Base-by-base conservation (phyloP, 2,329 filamentous ascomycete genomes). In the Fusarium bulbicola region DNA sequence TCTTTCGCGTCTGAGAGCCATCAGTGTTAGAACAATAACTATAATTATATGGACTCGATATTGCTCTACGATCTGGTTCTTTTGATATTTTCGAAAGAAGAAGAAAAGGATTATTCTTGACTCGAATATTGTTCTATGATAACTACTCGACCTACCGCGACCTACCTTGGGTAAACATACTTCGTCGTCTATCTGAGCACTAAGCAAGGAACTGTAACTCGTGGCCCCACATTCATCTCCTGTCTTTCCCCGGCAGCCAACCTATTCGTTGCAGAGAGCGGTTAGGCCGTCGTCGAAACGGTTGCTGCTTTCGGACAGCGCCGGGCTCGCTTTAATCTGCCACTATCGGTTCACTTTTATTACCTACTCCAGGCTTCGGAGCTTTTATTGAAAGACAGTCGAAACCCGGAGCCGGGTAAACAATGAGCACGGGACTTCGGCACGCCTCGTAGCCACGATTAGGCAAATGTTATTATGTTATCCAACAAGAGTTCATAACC, bases 261-360 rank as follows among this genome's bases (percentile, higher is more conserved):
- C 43, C 24, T n/a, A 39, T 26, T 53, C 18, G 26, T 37, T 39
- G 30, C 54, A 46, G 52, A 49, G 53, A 40, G 40, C 47, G 59
- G 43, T 43, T 63, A 47, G 30, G 36, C n/a, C 59, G 53, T 66
- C 66, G 61, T 66, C 73, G 75, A 77, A 77, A 76, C 66, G 69
- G 67, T 74, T 70, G 47, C 75, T 70, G 65, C 57, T 73, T 76
- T 74, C 32, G 64, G 73, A 45, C 54, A 54, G 37, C 42, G 57
- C 40, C 39, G 34, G 66, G 40, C 32, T 42, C 52, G 42, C 40
- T 34, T 47, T 36, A 43, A 26, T 58, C 56, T 42, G 32, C 32
- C 37, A 72, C 46, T 42, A 61, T 63, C 64, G 63, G 54, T 57
- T 56, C 32, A 42, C 45, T 67, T 46, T 47, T 39, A 50, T 70